These are phyloP conservation scores for Neofusicoccum laricinum DNA, from an alignment of 2,329 filamentous ascomycete genomes.

Conservation along the genomic window DNA sequence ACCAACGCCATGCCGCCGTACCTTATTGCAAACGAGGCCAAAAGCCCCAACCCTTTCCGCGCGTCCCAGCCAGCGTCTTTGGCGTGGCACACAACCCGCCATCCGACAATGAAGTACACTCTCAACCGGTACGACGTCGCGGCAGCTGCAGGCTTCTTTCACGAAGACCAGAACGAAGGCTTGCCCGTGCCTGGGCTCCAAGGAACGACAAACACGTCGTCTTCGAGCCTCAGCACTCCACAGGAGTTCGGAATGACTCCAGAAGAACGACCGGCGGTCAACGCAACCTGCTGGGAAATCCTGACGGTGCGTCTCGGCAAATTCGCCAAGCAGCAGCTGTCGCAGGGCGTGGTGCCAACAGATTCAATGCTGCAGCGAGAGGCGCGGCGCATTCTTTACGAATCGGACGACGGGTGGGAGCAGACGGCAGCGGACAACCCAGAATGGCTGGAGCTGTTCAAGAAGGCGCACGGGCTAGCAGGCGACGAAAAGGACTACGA, in stretches of 20 bases:
- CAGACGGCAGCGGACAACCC: constrained; percentile 38
- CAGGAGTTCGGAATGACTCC: not conserved
- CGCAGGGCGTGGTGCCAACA: constrained; percentile 39
- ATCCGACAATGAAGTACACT: constrained; percentile 20
- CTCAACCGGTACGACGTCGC: not conserved
- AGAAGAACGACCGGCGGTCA: not conserved
- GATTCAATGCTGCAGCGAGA: constrained; percentile 50
- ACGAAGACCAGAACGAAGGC: not conserved
- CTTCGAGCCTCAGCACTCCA: not conserved
- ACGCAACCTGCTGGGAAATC: constrained; percentile 50
- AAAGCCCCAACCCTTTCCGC: constrained; percentile 40
- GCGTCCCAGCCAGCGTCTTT: constrained; percentile 37
- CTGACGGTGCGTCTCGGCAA: constrained; percentile 46
- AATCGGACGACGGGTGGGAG: constrained; percentile 49
- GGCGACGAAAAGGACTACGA: constrained; percentile 13
- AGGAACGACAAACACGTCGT: not conserved
- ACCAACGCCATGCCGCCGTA: constrained; percentile 53
- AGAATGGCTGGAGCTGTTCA: constrained; percentile 50
- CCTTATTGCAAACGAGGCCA: constrained; percentile 46
- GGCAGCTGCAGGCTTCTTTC: constrained; percentile 7
- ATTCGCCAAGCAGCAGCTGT: constrained; percentile 41
- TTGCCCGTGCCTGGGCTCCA: not conserved
- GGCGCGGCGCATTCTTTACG: constrained; percentile 48
- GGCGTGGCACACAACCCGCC: constrained; percentile 25
- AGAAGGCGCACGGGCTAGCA: constrained; percentile 46